Base-by-base conservation (phyloP, 2,329 filamentous ascomycete genomes). In the Xylaria sp. region DNA sequence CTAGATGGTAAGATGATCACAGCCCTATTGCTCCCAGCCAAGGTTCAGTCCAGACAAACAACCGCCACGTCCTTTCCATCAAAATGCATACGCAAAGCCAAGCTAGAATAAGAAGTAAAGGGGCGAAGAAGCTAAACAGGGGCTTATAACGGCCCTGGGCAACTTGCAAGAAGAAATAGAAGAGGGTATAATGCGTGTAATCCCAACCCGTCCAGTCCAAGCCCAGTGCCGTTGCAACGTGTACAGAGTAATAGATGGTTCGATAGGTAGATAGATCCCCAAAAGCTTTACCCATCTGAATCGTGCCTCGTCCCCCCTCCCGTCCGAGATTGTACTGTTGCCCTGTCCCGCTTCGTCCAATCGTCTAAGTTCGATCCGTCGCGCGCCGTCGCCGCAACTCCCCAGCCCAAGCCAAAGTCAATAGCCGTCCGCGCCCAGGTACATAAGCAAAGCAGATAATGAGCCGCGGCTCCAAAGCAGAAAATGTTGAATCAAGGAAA, bases 121-220 rank as follows among this genome's bases (percentile, higher is more conserved):
- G 11, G n/a, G n/a, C n/a, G n/a, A n/a, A n/a, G n/a, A n/a, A 29
- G 13, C 16, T 5, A 26, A 17, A 20, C 26, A 42, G 3, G 18
- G 22, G 29, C 29, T 13, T 7, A 13, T 13, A 34, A 6, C n/a
- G 8, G 16, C 11, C 17, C 18, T 29, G 11, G n/a, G 16, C 20
- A 43, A 22, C 17, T n/a, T 40, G n/a, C 29, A 29, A 29, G 38
- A 39, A 29, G 38, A 46, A 40, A 45, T 41, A 49, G 39, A 43
- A 22, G 38, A 50, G 48, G 44, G 46, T 47, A 54, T 48, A 58
- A 62, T 58, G 57, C 47, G 56, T 42, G 19, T 41, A 52, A 7
- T 39, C 39, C 41, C 21, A 40, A 52, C 29, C 11, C 39, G 17
- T 11, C 13, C 1, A 44, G 34, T 26, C 9, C 29, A 18, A 44